A percentile compares a stretch with the other conserved stretches of the same genome.
Evolutionary conservation across 768 basidiomycete species (phyloP).

Genomic region (Xerocomellus chrysenteron): DNA sequence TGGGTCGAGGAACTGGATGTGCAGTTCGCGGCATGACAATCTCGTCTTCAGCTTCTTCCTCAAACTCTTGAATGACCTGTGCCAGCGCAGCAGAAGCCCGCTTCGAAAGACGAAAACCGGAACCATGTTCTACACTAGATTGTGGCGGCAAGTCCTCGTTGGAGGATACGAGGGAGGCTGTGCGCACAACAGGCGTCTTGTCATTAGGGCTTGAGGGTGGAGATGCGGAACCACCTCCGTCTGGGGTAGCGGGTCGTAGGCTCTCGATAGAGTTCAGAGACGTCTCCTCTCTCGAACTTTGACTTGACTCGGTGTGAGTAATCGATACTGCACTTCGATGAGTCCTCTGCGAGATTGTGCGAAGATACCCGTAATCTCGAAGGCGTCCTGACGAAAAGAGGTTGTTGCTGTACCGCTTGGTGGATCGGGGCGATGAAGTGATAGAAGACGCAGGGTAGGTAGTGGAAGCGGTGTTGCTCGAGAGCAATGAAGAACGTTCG

Average conservation of each 20-base stretch:
- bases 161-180: slow-evolving; percentile 42
- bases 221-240: slow-evolving; percentile 43
- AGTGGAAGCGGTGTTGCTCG: slow-evolving; percentile 39
- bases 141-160: slow-evolving; percentile 29
- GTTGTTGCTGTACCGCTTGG: slow-evolving; percentile 83
- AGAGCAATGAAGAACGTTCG: slow-evolving; percentile 35
- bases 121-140: slow-evolving; percentile 11
- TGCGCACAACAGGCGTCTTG: slow-evolving; percentile 39
- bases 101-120: slow-evolving; percentile 41
- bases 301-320: slow-evolving; percentile 46
- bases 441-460: slow-evolving; percentile 39
- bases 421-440: slow-evolving; percentile 44
- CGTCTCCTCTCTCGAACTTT: slow-evolving; percentile 46
- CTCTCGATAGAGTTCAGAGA: slow-evolving; percentile 44
- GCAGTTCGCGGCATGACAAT: slow-evolving; percentile 70
- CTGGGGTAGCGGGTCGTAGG: slow-evolving; percentile 56
- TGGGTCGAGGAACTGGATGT: slow-evolving; percentile 42
- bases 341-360: slow-evolving; percentile 49
- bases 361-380: slow-evolving; percentile 71
- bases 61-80: slow-evolving; percentile 74
- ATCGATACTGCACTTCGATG: slow-evolving; percentile 39
- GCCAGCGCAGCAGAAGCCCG: slow-evolving; percentile 71
- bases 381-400: slow-evolving; percentile 81
- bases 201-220: slow-evolving; percentile 45
- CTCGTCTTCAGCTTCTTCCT: slow-evolving; percentile 73